Evolutionary conservation across 75 land plant genomes (phyloP).

Genomic region (Cupressus sempervirens): DNA sequence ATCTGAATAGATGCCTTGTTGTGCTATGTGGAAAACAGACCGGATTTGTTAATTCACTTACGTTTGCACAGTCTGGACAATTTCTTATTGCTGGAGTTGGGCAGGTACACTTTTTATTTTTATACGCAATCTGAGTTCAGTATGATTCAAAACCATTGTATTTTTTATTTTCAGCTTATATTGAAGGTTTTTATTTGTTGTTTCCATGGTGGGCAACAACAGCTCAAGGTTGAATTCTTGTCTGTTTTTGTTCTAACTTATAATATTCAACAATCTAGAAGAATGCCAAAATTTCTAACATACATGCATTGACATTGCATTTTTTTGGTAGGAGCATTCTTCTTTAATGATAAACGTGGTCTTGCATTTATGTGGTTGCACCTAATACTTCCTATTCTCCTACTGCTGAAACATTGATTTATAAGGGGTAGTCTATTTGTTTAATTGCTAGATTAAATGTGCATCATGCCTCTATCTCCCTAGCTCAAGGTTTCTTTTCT

Average conservation of each 20-base stretch:
- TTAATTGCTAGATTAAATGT: too few relatives aligned
- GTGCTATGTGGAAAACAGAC: slow-evolving; percentile 41
- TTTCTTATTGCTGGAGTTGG: slow-evolving; percentile 94
- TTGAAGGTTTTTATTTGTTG: neutral
- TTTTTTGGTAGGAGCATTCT: neutral
- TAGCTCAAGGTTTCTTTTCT: too few relatives aligned
- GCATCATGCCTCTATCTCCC: too few relatives aligned
- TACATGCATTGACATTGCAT: neutral
- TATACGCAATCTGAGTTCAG: neutral
- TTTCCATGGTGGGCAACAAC: neutral
- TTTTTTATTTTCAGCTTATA: neutral
- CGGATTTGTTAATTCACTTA: slow-evolving; percentile 92
- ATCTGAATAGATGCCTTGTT: neutral
- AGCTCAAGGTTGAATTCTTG: neutral
- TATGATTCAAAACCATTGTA: neutral
- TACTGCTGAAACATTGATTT: neutral
- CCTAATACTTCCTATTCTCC: too few relatives aligned
- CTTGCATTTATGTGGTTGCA: neutral
- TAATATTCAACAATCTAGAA: neutral
- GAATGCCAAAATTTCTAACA: neutral
- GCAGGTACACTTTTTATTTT: slow-evolving; percentile 49
- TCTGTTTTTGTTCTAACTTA: neutral
- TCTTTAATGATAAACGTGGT: neutral
- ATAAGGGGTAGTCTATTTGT: too few relatives aligned
- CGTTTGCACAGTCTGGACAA: slow-evolving; percentile 82